Percentiles rank a stretch among this genome's conserved stretches.
Evolutionary conservation across 2,329 filamentous ascomycete genomes (phyloP).

Genomic region (Pestalotiopsis sp.): DNA sequence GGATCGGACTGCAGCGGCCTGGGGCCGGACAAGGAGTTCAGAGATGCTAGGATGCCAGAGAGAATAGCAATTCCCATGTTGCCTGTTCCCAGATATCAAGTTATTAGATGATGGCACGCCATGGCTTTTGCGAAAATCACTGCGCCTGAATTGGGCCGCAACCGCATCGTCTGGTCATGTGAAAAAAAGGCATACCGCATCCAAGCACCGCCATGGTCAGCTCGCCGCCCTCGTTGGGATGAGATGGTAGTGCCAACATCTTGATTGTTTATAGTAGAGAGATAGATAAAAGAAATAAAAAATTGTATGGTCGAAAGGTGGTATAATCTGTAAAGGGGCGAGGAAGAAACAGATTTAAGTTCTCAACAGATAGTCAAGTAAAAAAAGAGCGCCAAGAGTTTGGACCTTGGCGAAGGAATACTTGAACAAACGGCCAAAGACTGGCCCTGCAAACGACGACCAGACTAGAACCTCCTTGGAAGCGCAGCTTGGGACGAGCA

Average conservation of each 20-base stretch:
- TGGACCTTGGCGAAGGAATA: background rate
- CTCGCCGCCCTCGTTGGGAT: slow-evolving; percentile 37
- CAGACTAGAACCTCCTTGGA: background rate
- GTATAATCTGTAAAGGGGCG: background rate
- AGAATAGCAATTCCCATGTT: slow-evolving; percentile 87
- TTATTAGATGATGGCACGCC: background rate
- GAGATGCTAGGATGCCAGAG: slow-evolving; percentile 74
- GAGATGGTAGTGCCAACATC: slow-evolving; percentile 34
- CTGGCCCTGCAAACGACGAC: background rate
- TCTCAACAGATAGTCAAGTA: background rate
- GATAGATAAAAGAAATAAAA: background rate
- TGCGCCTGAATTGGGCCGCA: background rate
- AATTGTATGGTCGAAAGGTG: background rate
- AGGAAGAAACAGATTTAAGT: background rate
- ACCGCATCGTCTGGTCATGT: background rate
- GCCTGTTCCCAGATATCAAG: slow-evolving; percentile 47
- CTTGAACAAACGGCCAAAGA: background rate
- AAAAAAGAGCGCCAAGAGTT: background rate
- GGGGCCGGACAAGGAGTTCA: slow-evolving; percentile 54
- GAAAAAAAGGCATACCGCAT: slow-evolving; percentile 58
- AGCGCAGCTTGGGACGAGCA: background rate
- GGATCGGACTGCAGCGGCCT: slow-evolving; percentile 45
- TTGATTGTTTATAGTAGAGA: background rate
- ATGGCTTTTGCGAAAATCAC: background rate
- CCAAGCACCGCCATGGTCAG: slow-evolving; percentile 81